Conservation (phyloP, 1,284 basidiomycete species). For the Leccinum fallax region DNA sequence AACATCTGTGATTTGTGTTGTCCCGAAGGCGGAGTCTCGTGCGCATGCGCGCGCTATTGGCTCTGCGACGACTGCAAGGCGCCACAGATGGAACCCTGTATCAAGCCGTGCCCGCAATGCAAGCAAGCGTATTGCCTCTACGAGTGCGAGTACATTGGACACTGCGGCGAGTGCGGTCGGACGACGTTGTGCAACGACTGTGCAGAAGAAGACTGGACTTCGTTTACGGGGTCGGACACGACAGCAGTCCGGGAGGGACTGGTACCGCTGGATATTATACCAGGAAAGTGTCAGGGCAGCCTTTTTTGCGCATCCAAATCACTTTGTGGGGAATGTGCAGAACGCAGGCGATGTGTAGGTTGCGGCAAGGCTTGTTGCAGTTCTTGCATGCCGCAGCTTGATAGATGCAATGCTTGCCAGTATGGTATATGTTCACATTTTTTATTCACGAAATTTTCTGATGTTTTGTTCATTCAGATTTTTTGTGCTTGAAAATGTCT, state of each 20-base stretch:
- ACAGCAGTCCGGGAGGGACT: neutral
- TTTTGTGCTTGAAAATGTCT: too few relatives aligned
- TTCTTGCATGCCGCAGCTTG: conserved; percentile 9
- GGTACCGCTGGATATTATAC: neutral
- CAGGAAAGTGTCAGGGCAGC: neutral
- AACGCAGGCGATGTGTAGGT: conserved; percentile 12
- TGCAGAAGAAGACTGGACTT: conserved; percentile 23
- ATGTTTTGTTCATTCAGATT: too few relatives aligned
- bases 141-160: conserved; percentile 27
- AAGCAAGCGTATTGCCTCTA: conserved; percentile 15
- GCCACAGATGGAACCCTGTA: neutral
- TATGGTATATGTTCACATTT: too few relatives aligned
- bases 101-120: conserved; percentile 22
- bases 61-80: conserved; percentile 26
- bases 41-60: conserved; percentile 23
- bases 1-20: conserved; percentile 10
- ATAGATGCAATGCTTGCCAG: conserved; percentile 11
- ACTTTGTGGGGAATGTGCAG: conserved; percentile 15
- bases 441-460: too few relatives aligned
- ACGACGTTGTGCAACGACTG: conserved; percentile 26
- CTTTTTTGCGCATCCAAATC: neutral
- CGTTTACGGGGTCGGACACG: neutral
- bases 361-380: conserved; percentile 19
- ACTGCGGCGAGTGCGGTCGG: conserved; percentile 20
- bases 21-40: conserved; percentile 22